phyloP scores from a whole-genome alignment of 2,329 filamentous ascomycete species.

The Phaeosphaeria sp. region DNA sequence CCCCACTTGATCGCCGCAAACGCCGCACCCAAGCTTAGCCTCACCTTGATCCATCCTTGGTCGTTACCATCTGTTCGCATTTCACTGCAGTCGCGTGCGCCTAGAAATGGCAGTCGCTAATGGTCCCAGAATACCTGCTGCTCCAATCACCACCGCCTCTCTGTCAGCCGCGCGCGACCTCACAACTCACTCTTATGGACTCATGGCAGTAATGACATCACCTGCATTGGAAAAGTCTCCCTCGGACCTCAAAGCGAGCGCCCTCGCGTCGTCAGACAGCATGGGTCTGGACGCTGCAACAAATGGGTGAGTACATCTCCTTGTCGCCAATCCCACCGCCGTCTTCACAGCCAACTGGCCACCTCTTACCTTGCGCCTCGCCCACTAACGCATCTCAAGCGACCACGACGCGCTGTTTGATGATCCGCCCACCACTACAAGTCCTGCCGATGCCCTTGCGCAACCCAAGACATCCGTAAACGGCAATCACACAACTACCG shows the following conservation, averaged over 20 bases:
- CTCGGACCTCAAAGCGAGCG: constrained; percentile 60
- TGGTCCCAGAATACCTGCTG: constrained; percentile 15
- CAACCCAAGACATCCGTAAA: constrained; percentile 37
- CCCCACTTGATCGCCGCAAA: constrained; percentile 19
- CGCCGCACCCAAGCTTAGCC: constrained; percentile 13
- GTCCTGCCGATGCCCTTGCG: constrained; percentile 23
- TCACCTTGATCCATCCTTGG: constrained; percentile 2
- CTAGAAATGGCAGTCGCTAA: constrained; percentile 21
- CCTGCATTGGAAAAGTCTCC: constrained; percentile 44
- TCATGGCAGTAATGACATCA: constrained; percentile 51
- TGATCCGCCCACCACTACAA: constrained; percentile 30
- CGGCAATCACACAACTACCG: constrained; percentile 35
- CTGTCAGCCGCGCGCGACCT: constrained; percentile 30
- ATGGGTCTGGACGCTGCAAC: constrained; percentile 61
- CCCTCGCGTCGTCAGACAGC: constrained; percentile 54
- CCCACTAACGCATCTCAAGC: constrained; percentile 31
- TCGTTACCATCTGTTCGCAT: constrained; percentile 13
- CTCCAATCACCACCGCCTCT: constrained; percentile 12
- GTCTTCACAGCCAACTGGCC: background rate
- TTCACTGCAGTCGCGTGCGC: constrained; percentile 23
- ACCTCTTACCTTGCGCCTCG: constrained; percentile 12
- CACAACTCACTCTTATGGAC: constrained; percentile 40
- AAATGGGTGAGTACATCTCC: constrained; percentile 63
- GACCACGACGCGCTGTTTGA: constrained; percentile 46
- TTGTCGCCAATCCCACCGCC: constrained; percentile 2